Evolutionary conservation across 2,329 filamentous ascomycete species (phyloP).

Genomic region (Westerdykella sp.): DNA sequence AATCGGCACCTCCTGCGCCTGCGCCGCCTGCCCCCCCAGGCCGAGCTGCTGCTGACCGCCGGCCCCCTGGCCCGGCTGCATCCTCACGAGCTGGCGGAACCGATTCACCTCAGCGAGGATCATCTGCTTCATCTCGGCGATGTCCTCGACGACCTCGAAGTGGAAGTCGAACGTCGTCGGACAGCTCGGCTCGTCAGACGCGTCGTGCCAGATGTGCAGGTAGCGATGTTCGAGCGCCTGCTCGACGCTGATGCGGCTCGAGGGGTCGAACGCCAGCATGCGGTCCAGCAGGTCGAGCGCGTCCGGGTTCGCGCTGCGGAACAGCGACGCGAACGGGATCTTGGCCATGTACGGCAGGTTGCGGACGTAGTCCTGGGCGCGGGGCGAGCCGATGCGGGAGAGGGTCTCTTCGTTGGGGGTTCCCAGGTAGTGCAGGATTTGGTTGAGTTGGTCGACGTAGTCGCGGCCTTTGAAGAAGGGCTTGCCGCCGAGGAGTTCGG

Average conservation of each 20-base stretch:
- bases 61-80: slow-evolving; percentile 38
- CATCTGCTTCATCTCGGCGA: slow-evolving; percentile 92
- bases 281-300: slow-evolving; percentile 91
- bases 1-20: slow-evolving; percentile 50
- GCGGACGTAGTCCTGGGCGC: slow-evolving; percentile 96
- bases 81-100: slow-evolving; percentile 62
- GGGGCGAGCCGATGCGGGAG: slow-evolving; percentile 84
- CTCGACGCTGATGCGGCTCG: slow-evolving; percentile 87
- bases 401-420: slow-evolving; percentile 95
- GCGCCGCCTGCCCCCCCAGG: slow-evolving; percentile 45
- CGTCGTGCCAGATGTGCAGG: slow-evolving; percentile 96
- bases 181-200: slow-evolving; percentile 89
- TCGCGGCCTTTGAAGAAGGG: slow-evolving; percentile 99
- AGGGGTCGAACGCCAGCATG: slow-evolving; percentile 97
- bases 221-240: slow-evolving; percentile 94
- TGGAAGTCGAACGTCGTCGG: slow-evolving; percentile 95
- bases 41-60: too few species aligned
- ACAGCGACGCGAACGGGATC: slow-evolving; percentile 79
- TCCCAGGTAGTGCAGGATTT: slow-evolving; percentile 95
- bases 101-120: slow-evolving; percentile 89
- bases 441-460: slow-evolving; percentile 98
- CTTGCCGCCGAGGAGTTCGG: slow-evolving; percentile 88
- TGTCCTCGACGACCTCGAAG: slow-evolving; percentile 95
- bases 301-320: slow-evolving; percentile 92
- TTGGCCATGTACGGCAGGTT: slow-evolving; percentile 95